A percentile compares a stretch with the other conserved stretches of the same genome.
Conservation (phyloP, 2,329 filamentous ascomycete genomes). For the Colletotrichum musae region DNA sequence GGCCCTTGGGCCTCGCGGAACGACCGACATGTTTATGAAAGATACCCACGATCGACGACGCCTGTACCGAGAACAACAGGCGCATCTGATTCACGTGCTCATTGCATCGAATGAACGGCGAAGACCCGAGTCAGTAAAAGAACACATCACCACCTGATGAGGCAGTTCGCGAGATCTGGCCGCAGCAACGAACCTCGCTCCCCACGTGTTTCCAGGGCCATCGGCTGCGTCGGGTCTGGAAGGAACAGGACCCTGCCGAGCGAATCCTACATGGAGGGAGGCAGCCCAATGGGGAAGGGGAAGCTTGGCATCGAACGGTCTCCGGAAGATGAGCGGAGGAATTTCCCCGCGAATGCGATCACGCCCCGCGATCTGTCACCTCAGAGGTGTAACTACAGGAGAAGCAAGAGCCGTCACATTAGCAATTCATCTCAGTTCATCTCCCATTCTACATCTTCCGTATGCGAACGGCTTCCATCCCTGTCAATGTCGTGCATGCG, state of each 20-base stretch:
- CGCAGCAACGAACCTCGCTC: not conserved
- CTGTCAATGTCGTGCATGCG: conserved; percentile 15
- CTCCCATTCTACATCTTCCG: not conserved
- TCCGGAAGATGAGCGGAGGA: not conserved
- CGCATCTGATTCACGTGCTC: too few species aligned
- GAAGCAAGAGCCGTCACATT: not conserved
- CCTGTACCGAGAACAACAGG: not conserved
- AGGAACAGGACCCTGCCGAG: conserved; percentile 10
- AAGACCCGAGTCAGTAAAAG: not conserved
- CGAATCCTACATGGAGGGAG: not conserved
- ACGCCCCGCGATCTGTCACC: not conserved
- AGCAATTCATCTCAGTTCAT: not conserved
- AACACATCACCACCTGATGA: not conserved
- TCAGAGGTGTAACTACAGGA: too few species aligned
- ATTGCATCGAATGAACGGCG: not conserved
- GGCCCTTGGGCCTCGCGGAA: not conserved
- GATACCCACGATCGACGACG: conserved; percentile 14
- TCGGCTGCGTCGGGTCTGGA: not conserved
- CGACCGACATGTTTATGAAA: conserved; percentile 21
- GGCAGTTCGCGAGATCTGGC: not conserved
- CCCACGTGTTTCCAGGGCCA: not conserved
- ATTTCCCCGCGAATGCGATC: conserved; percentile 6
- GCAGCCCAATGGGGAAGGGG: not conserved
- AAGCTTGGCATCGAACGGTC: not conserved
- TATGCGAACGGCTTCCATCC: not conserved